Conservation (phyloP, 1,139 yeast species). For the Debaryomyces robertsiae region DNA sequence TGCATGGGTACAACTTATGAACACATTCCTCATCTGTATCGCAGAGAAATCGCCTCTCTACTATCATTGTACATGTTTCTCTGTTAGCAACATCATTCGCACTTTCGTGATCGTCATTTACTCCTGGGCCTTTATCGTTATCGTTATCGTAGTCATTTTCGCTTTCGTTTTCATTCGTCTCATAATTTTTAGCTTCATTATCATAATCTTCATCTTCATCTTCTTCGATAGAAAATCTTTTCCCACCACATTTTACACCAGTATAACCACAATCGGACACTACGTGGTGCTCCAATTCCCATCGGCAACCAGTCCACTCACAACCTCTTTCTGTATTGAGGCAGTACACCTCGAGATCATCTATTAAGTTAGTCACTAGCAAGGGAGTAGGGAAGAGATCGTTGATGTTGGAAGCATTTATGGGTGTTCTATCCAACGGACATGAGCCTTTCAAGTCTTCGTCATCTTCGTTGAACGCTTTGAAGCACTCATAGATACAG, state of each 20-base stretch:
- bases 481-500: conserved; percentile 53
- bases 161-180: conserved; percentile 1
- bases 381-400: conserved; percentile 66
- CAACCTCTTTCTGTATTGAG: conserved; percentile 59
- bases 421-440: conserved; percentile 63
- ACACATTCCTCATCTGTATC: conserved; percentile 26
- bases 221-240: conserved; percentile 16
- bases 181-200: neutral
- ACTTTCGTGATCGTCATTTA: conserved; percentile 7
- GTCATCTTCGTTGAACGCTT: conserved; percentile 22
- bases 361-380: conserved; percentile 59
- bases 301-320: conserved; percentile 57
- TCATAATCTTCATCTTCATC: conserved; percentile 7
- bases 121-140: too few relatives aligned
- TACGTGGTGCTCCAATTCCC: conserved; percentile 61
- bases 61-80: conserved; percentile 20
- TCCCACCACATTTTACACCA: conserved; percentile 48
- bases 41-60: conserved; percentile 26
- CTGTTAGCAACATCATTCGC: conserved; percentile 10
- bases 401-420: conserved; percentile 37
- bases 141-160: conserved; percentile 7
- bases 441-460: conserved; percentile 42
- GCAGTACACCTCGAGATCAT: conserved; percentile 61
- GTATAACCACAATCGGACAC: conserved; percentile 52
- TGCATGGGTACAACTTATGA: conserved; percentile 41